These are phyloP conservation scores for Sporisorium exsertum DNA, from an alignment of 1,284 basidiomycete species.

Conservation along the genomic window DNA sequence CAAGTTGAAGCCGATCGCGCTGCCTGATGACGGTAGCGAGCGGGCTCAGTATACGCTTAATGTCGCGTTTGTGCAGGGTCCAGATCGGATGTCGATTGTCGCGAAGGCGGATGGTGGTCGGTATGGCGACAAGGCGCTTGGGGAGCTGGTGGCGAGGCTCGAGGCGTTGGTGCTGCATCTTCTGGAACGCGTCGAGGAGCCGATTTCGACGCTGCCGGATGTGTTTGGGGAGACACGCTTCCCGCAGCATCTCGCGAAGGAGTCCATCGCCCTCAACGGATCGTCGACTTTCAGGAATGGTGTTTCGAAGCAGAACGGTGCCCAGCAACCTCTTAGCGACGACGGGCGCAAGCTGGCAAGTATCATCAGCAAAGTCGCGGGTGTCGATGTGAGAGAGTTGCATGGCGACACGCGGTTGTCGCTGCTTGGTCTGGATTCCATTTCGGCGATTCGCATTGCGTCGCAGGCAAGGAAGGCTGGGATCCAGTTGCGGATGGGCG, in stretches of 20 bases:
- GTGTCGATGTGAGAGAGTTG: constrained; percentile 25
- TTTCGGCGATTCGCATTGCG: constrained; percentile 62
- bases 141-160: constrained; percentile 24
- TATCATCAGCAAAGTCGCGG: constrained; percentile 41
- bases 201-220: constrained; percentile 22
- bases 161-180: constrained; percentile 38
- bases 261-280: not conserved
- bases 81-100: constrained; percentile 37
- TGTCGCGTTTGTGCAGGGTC: constrained; percentile 52
- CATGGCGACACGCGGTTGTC: constrained; percentile 44
- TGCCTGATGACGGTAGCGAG: constrained; percentile 16
- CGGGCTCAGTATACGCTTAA: constrained; percentile 61
- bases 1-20: constrained; percentile 11
- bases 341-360: constrained; percentile 42
- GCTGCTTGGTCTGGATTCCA: constrained; percentile 64
- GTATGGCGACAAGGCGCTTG: constrained; percentile 28
- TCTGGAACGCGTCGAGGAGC: constrained; percentile 5
- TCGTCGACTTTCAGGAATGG: constrained; percentile 1
- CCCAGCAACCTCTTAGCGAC: constrained; percentile 15
- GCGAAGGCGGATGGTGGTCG: constrained; percentile 43
- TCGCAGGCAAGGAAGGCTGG: constrained; percentile 50
- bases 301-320: not conserved
- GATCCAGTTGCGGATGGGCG: constrained; percentile 45
- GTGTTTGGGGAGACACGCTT: constrained; percentile 3
- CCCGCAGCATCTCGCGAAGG: constrained; percentile 16